These are phyloP conservation scores for Lyophyllum semitale DNA, from an alignment of 768 basidiomycete genomes.

Conservation along the genomic window DNA sequence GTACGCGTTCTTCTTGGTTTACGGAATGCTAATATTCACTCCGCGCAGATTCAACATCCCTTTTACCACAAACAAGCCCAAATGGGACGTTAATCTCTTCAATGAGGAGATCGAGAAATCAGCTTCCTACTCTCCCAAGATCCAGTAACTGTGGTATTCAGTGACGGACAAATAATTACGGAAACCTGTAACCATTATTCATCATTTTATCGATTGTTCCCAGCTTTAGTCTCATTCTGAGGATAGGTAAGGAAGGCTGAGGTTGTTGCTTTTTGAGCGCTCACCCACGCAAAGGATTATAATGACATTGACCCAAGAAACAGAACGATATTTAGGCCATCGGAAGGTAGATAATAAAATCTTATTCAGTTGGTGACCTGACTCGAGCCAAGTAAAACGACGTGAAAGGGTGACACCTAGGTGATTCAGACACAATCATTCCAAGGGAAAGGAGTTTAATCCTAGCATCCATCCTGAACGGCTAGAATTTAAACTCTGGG, in stretches of 20 bases:
- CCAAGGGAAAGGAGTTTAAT: too few species aligned
- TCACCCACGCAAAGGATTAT: too few species aligned
- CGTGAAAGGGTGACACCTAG: too few species aligned
- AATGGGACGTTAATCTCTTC: slow-evolving; percentile 78
- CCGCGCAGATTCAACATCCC: slow-evolving; percentile 64
- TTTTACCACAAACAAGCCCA: slow-evolving; percentile 51
- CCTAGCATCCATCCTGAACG: too few species aligned
- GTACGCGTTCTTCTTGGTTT: slow-evolving; percentile 20
- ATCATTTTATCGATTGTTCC: background rate
- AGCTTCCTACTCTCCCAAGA: slow-evolving; percentile 35
- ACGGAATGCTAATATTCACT: background rate
- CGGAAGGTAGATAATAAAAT: too few species aligned
- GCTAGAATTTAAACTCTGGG: too few species aligned
- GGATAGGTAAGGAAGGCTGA: background rate
- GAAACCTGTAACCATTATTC: slow-evolving; percentile 12
- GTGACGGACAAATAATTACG: background rate
- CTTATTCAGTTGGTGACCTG: too few species aligned
- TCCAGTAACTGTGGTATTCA: slow-evolving; percentile 11
- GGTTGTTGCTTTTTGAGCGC: background rate
- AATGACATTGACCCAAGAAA: too few species aligned
- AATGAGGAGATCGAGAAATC: slow-evolving; percentile 58
- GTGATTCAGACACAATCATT: too few species aligned
- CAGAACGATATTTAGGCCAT: too few species aligned
- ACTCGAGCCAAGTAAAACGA: too few species aligned
- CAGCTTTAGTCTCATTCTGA: background rate